phyloP scores from a whole-genome alignment of 805 yeast genomes.

The Nakazawaea peltata region DNA sequence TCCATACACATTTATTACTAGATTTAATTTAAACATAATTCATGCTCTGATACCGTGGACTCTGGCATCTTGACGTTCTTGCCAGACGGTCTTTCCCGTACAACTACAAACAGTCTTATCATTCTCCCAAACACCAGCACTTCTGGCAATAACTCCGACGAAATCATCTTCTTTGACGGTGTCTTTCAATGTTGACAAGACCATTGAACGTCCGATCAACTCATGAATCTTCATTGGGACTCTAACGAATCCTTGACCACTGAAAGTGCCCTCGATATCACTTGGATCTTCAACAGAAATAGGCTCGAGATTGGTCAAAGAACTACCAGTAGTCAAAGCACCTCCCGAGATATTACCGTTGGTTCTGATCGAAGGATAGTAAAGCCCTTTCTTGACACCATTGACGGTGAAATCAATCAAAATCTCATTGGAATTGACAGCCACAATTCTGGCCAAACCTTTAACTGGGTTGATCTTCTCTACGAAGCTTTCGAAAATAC shows the following conservation, averaged over 20 bases:
- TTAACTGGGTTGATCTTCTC: slow-evolving; percentile 53
- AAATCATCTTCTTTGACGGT: slow-evolving; percentile 36
- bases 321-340: slow-evolving; percentile 54
- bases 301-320: slow-evolving; percentile 37
- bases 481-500: slow-evolving; percentile 72
- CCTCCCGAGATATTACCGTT: slow-evolving; percentile 76
- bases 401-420: slow-evolving; percentile 73
- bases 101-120: slow-evolving; percentile 90
- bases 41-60: slow-evolving; percentile 38
- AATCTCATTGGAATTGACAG: slow-evolving; percentile 41
- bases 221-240: slow-evolving; percentile 43
- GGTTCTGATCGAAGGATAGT: slow-evolving; percentile 59
- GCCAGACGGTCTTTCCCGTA: slow-evolving; percentile 94
- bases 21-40: neutral
- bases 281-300: slow-evolving; percentile 26
- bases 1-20: too few relatives aligned
- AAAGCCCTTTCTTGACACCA: slow-evolving; percentile 57
- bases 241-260: slow-evolving; percentile 38
- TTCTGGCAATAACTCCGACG: slow-evolving; percentile 88
- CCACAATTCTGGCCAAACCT: slow-evolving; percentile 82
- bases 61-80: slow-evolving; percentile 77
- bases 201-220: slow-evolving; percentile 63
- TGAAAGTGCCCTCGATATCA: slow-evolving; percentile 23
- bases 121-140: slow-evolving; percentile 97
- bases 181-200: slow-evolving; percentile 33